These are phyloP conservation scores for Penicillium cataractarum DNA, from an alignment of 495 filamentous ascomycete genomes.

Conservation along the genomic window DNA sequence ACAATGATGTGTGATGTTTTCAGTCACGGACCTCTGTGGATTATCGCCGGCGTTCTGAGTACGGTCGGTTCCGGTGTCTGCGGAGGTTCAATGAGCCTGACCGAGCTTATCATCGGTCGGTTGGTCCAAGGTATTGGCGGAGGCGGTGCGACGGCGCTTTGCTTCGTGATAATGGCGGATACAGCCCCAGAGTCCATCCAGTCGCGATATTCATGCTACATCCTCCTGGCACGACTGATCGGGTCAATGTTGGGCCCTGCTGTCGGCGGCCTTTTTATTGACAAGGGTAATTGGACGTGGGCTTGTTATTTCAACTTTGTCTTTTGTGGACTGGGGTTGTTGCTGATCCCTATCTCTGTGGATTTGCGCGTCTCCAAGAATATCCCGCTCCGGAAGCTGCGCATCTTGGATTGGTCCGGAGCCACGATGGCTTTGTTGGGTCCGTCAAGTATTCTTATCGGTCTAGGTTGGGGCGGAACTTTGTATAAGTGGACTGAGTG, in stretches of 20 bases:
- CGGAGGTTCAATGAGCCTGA: conserved; percentile 61
- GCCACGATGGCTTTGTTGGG: conserved; percentile 37
- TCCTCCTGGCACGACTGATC: conserved; percentile 38
- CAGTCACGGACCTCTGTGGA: conserved; percentile 48
- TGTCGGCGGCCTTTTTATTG: conserved; percentile 42
- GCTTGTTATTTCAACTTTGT: conserved; percentile 49
- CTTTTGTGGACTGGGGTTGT: conserved; percentile 40
- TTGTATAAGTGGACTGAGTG: conserved; percentile 40
- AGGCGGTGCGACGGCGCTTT: conserved; percentile 66
- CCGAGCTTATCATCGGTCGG: conserved; percentile 64
- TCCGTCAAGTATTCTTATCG: conserved; percentile 34
- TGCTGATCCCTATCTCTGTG: conserved; percentile 41
- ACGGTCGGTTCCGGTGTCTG: conserved; percentile 62
- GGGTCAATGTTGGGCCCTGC: conserved; percentile 43
- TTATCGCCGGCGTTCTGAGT: conserved; percentile 56
- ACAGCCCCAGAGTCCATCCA: conserved; percentile 51
- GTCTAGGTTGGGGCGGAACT: conserved; percentile 43
- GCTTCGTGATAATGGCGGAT: conserved; percentile 69
- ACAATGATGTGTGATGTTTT: conserved; percentile 47
- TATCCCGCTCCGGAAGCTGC: conserved; percentile 32
- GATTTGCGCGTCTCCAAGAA: conserved; percentile 33
- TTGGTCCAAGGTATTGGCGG: conserved; percentile 73
- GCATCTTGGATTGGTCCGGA: conserved; percentile 44
- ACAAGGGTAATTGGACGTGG: conserved; percentile 43
- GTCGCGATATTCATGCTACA: conserved; percentile 45